Base-by-base conservation (phyloP, 2,329 filamentous ascomycete species). In the Neoscytalidium dimidiatum region DNA sequence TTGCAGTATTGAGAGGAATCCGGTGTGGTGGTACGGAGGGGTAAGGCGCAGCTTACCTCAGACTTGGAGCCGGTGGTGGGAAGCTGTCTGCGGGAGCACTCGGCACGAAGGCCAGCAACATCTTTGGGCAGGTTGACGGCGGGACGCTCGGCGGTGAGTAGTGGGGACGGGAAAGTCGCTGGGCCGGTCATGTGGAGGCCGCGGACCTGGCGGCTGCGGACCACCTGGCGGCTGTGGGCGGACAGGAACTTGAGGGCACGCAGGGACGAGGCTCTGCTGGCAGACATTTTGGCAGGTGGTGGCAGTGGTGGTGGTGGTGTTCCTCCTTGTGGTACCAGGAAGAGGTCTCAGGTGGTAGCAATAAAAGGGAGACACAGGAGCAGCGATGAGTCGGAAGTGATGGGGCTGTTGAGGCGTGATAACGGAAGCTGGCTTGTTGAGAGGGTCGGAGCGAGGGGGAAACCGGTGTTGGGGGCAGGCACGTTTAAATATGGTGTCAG, bases 111-210 rank as follows among this genome's bases (percentile, higher is more conserved):
- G 63, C 84, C 82, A 57, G 81, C 77, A 49, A 85, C 74, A 67
- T 80, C 83, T 66, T 81, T 81, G 65, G 84, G 81, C 35, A 82
- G 77, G 66, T 84, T 84, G 64, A 81, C 72, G 46, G 80, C 80
- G 19, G 83, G 79, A 70, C 83, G 83, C 69, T 86, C 84, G 33
- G 80, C 75, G 73, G 71, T 82, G 71, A 75, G 80, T 76, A 80
- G 77, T 71, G 74, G 80, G 68, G 78, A 85, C 71, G 78, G 79
- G 67, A 83, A 86, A 58, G 85, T 85, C 29, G 85, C 80, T 43
- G 83, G 83, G 63, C 86, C 86, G 38, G 86, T 88, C 79, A 88
- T 87, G 77, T 85, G 84, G 57, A 88, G 81, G 64, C 76, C 74
- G 69, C 86, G 86, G 69, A 73, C 71, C 65, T 78, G 72, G n/a